Percentiles rank a stretch among this genome's conserved stretches.
Conservation (phyloP, 371 early-diverging fungal genomes). For the Capillidium heterosporum region DNA sequence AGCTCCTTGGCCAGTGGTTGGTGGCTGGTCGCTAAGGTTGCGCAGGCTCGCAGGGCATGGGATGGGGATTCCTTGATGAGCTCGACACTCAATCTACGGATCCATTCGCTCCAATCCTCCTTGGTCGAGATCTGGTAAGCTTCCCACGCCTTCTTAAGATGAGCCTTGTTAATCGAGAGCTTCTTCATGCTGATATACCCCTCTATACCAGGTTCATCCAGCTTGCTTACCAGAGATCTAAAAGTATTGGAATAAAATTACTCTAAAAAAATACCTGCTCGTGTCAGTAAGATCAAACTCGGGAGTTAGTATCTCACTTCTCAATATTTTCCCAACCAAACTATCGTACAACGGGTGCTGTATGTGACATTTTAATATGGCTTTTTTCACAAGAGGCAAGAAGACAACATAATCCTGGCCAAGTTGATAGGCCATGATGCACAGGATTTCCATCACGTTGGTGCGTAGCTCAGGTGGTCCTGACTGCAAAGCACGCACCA, state of each 20-base stretch:
- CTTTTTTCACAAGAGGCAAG: conserved; percentile 44
- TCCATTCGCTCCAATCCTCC: conserved; percentile 96
- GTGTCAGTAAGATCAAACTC: neutral
- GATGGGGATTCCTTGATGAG: conserved; percentile 92
- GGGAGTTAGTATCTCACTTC: neutral
- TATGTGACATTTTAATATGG: neutral
- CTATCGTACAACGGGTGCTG: neutral
- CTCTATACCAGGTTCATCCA: neutral
- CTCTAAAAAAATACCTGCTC: neutral
- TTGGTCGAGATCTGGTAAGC: conserved; percentile 73
- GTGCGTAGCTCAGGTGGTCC: conserved; percentile 32
- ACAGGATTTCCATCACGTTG: conserved; percentile 65
- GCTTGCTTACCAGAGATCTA: too few species aligned
- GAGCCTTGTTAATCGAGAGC: conserved; percentile 74
- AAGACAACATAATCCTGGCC: conserved; percentile 78
- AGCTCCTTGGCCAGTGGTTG: conserved; percentile 74
- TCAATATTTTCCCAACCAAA: neutral
- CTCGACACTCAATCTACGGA: conserved; percentile 74
- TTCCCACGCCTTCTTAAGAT: conserved; percentile 85
- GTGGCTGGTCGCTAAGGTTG: conserved; percentile 59
- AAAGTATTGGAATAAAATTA: too few species aligned
- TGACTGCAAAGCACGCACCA: conserved; percentile 54
- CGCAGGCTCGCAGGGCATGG: conserved; percentile 84
- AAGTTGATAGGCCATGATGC: conserved; percentile 68
- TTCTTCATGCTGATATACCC: conserved; percentile 21